These are phyloP conservation scores for Fistulinella cinereoalba DNA, from an alignment of 1,284 basidiomycete species.

Conservation along the genomic window DNA sequence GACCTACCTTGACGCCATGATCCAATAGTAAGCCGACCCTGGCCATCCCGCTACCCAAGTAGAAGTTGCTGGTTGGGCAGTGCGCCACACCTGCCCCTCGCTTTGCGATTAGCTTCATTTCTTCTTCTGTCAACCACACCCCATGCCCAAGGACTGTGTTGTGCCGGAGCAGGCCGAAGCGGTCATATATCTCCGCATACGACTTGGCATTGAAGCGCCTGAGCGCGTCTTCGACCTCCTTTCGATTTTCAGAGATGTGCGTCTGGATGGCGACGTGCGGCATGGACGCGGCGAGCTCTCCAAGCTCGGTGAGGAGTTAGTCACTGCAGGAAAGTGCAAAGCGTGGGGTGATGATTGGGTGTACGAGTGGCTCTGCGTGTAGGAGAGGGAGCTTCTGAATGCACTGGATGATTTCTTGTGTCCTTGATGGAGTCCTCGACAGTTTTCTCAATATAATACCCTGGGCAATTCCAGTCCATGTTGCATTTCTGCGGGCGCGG, in stretches of 20 bases:
- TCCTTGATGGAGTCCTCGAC: conserved; percentile 52
- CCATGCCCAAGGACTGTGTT: conserved; percentile 90
- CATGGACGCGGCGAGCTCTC: conserved; percentile 45
- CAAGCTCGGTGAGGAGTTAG: conserved; percentile 62
- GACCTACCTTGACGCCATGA: conserved; percentile 73
- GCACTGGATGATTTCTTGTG: conserved; percentile 65
- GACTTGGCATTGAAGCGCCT: conserved; percentile 62
- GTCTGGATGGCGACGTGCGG: conserved; percentile 80
- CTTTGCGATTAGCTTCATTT: conserved; percentile 68
- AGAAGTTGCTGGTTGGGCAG: conserved; percentile 91
- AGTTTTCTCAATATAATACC: conserved; percentile 70
- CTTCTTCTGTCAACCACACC: conserved; percentile 70
- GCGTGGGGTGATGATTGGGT: conserved; percentile 91
- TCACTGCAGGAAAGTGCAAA: conserved; percentile 88
- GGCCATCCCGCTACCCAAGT: conserved; percentile 82
- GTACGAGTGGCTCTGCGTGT: conserved; percentile 53
- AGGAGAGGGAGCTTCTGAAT: conserved; percentile 53
- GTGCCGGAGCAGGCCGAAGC: conserved; percentile 66
- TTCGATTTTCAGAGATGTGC: conserved; percentile 82
- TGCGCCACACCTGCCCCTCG: conserved; percentile 80
- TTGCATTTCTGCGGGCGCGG: conserved; percentile 73
- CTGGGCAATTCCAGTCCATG: conserved; percentile 77
- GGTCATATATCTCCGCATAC: conserved; percentile 81
- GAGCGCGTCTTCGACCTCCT: conserved; percentile 69
- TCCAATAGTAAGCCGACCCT: conserved; percentile 82